Percentiles rank a stretch among this genome's conserved stretches.
These are phyloP conservation scores for Scutellaria minor DNA, from an alignment of 257 asterid genomes.

Conservation along the genomic window DNA sequence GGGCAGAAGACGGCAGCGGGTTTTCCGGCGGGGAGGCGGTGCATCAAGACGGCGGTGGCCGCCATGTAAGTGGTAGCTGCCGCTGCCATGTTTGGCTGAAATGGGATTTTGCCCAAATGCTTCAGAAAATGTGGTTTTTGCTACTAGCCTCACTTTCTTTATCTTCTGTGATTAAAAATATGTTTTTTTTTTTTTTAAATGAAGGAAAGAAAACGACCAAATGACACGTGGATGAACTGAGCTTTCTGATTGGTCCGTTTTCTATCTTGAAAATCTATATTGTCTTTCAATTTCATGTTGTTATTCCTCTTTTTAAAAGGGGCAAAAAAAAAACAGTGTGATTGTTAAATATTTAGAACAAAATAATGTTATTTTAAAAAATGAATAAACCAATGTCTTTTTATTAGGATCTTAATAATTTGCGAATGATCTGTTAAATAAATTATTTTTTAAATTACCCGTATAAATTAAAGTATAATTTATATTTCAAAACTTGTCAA, in stretches of 20 bases:
- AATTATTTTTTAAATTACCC: not conserved
- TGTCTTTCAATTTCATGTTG: not conserved
- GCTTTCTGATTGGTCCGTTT: conserved; percentile 61
- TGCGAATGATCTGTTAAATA: not conserved
- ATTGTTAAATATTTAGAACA: no score
- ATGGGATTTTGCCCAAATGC: conserved; percentile 4
- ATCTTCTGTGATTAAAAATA: conserved; percentile 35
- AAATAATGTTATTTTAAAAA: not conserved
- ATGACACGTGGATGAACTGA: conserved; percentile 59
- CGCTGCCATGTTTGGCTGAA: conserved; percentile 61
- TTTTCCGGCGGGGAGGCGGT: conserved; percentile 53
- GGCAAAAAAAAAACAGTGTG: not conserved
- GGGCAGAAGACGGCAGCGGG: conserved; percentile 52
- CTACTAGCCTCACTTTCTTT: conserved; percentile 51
- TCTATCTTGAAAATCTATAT: conserved; percentile 59
- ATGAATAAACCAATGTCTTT: not conserved
- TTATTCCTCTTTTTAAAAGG: not conserved
- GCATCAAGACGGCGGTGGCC: conserved; percentile 76
- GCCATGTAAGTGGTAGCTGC: conserved; percentile 94
- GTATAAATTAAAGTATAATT: not conserved
- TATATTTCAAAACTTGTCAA: not conserved
- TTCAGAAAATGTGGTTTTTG: not conserved
- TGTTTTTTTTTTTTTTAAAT: conserved; percentile 34
- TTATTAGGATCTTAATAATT: not conserved
- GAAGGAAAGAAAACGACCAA: conserved; percentile 27